These are phyloP conservation scores for Penicillium sp. DNA, from an alignment of 2,329 filamentous ascomycete genomes.

Conservation along the genomic window DNA sequence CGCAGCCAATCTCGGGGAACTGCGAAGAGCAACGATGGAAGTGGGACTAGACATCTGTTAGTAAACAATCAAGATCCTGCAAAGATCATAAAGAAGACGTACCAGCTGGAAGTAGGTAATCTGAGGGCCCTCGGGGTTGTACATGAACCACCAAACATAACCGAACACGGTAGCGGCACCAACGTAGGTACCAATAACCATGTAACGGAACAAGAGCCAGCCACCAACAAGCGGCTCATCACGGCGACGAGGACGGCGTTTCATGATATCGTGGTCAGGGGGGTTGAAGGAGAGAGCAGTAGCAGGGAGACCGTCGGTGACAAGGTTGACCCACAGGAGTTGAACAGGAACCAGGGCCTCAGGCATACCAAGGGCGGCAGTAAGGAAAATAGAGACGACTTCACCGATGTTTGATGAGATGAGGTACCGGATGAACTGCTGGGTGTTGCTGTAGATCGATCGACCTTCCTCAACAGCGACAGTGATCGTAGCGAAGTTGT, in stretches of 20 bases:
- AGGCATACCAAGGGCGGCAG: slow-evolving; percentile 93
- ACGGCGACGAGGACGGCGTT: slow-evolving; percentile 81
- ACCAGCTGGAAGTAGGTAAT: slow-evolving; percentile 85
- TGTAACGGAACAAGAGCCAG: slow-evolving; percentile 97
- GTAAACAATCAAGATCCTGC: slow-evolving; percentile 18
- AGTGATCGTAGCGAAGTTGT: slow-evolving; percentile 98
- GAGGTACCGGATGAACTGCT: slow-evolving; percentile 98
- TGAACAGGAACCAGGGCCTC: slow-evolving; percentile 97
- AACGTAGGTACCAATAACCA: slow-evolving; percentile 94
- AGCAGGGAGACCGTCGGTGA: slow-evolving; percentile 93
- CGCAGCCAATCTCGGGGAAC: slow-evolving; percentile 86
- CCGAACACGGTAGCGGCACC: slow-evolving; percentile 92
- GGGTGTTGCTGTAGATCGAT: slow-evolving; percentile 99
- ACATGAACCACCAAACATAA: slow-evolving; percentile 99
- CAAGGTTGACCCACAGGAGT: slow-evolving; percentile 96
- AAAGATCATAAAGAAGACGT: slow-evolving; percentile 29
- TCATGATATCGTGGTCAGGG: slow-evolving; percentile 98
- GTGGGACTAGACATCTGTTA: slow-evolving; percentile 55
- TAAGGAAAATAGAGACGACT: slow-evolving; percentile 98
- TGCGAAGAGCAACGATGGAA: slow-evolving; percentile 89
- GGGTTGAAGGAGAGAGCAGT: slow-evolving; percentile 98
- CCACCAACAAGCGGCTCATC: slow-evolving; percentile 90
- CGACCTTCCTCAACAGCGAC: slow-evolving; percentile 94
- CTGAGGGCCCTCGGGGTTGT: slow-evolving; percentile 83
- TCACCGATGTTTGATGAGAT: slow-evolving; percentile 99